Base-by-base conservation (phyloP, 164 flowering plant genomes). In the Euptelea pleiosperma region DNA sequence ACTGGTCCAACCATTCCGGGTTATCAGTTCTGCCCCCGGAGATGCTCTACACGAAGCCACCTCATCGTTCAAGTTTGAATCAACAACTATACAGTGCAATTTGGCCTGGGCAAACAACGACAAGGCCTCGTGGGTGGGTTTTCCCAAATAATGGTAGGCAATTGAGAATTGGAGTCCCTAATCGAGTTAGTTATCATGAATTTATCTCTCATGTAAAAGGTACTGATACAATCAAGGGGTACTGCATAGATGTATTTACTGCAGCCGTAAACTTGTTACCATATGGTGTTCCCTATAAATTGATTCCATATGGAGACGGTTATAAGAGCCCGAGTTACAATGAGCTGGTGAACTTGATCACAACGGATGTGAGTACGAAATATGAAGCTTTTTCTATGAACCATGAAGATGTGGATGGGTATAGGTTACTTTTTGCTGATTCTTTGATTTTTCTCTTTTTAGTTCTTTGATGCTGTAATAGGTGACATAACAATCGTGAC, bases 401-500 rank as follows among this genome's bases (percentile, higher is more conserved):
- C 11, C 11, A 4, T 16, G 40, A 49, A 15, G 16, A 4, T 25
- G 34, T 3, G 18, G 3, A n/a, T 11, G 22, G 0, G 10, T 36
- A 25, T 25, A 5, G 11, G 26, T 46, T 21, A 21, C 44, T n/a
- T n/a, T n/a, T n/a, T n/a, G 11, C 11, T 46, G 51, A 46, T 5
- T 7, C 51, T 46, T n/a, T n/a, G n/a, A n/a, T 0, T 16, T 37
- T 55, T 26, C 29, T 37, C n/a, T 26, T 4, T 5, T 2, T 28
- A 65, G 69, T 8, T 42, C 16, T 58, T 50, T 43, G 69, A 65
- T 59, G 64, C 64, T 6, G 69, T 47, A 2, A 52, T 66, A n/a
- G 60, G 65, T 11, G 70, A 66, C 44, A 54, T 66, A 15, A 41
- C 70, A 24, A 53, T 66, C n/a, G n/a, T 10, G 35, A 52, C 70